These are phyloP conservation scores for Amaranthus tricolor DNA, from an alignment of 179 eudicot species.

Conservation along the genomic window DNA sequence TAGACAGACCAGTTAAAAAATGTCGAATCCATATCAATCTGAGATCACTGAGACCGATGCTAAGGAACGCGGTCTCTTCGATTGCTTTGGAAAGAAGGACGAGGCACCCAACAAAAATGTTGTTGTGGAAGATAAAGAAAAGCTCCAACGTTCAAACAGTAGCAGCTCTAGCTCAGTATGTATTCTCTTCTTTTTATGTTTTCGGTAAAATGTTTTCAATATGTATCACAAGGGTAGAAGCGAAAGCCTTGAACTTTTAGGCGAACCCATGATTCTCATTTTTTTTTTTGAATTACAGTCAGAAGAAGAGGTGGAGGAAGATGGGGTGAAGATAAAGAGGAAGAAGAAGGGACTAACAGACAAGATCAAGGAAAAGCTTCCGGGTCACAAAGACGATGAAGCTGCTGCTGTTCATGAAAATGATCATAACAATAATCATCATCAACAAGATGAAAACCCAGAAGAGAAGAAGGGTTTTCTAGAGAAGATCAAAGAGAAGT, in stretches of 20 bases:
- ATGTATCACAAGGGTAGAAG: background rate
- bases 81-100: constrained; percentile 52
- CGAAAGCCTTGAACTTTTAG: background rate
- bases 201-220: background rate
- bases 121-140: constrained; percentile 27
- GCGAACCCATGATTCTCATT: background rate
- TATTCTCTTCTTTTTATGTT: background rate
- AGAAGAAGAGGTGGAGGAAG: constrained; percentile 50
- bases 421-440: constrained; percentile 10
- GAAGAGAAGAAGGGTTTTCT: constrained; percentile 45
- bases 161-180: constrained; percentile 56
- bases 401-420: constrained; percentile 4
- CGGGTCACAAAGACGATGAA: constrained; percentile 23
- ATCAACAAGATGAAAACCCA: constrained; percentile 16
- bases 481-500: constrained; percentile 47
- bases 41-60: constrained; percentile 22
- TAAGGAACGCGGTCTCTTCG: constrained; percentile 39
- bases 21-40: constrained; percentile 33
- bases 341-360: constrained; percentile 45
- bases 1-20: constrained; percentile 1
- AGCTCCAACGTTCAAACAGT: constrained; percentile 41
- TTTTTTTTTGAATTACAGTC: constrained; percentile 28
- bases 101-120: constrained; percentile 28
- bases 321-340: constrained; percentile 39
- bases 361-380: constrained; percentile 27